Evolutionary conservation across 108 stramenopile species (phyloP).

Genomic region (Cylindrotheca fusiformis): DNA sequence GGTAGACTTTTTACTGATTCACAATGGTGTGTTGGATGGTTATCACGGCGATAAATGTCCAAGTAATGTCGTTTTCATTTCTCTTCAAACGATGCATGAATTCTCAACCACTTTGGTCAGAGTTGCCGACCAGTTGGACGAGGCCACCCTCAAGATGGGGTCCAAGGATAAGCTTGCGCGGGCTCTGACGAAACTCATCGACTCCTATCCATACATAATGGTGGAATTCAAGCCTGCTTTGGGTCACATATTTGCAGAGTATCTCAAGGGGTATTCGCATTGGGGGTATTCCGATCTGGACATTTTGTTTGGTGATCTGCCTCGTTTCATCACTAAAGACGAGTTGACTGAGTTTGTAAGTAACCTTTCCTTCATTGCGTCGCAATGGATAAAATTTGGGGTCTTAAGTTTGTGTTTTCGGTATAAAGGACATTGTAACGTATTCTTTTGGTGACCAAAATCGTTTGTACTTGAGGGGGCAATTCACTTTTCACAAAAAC

Average conservation of each 20-base stretch:
- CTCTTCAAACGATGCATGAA: conserved; percentile 41
- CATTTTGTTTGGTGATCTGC: conserved; percentile 88
- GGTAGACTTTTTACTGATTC: conserved; percentile 84
- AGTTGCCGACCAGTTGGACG: conserved; percentile 44
- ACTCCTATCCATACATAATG: conserved; percentile 76
- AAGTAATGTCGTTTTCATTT: conserved; percentile 67
- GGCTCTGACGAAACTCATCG: conserved; percentile 43
- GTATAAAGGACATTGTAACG: conserved; percentile 86
- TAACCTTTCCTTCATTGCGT: not conserved
- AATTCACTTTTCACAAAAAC: conserved; percentile 92
- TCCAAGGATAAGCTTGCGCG: conserved; percentile 30
- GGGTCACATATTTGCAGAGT: conserved; percentile 86
- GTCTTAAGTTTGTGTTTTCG: too few relatives aligned
- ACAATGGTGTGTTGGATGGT: conserved; percentile 63
- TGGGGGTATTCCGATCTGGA: conserved; percentile 96
- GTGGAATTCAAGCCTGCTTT: conserved; percentile 94
- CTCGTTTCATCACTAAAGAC: conserved; percentile 74
- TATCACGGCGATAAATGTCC: conserved; percentile 32
- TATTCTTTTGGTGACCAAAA: conserved; percentile 92
- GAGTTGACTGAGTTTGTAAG: conserved; percentile 65
- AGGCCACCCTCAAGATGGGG: conserved; percentile 23
- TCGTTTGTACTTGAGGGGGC: conserved; percentile 82
- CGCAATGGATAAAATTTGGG: too few relatives aligned
- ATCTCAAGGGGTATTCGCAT: conserved; percentile 74
- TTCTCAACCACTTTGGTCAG: conserved; percentile 43